phyloP scores from a whole-genome alignment of 176 grass and related monocot species.

The Cocos nucifera region DNA sequence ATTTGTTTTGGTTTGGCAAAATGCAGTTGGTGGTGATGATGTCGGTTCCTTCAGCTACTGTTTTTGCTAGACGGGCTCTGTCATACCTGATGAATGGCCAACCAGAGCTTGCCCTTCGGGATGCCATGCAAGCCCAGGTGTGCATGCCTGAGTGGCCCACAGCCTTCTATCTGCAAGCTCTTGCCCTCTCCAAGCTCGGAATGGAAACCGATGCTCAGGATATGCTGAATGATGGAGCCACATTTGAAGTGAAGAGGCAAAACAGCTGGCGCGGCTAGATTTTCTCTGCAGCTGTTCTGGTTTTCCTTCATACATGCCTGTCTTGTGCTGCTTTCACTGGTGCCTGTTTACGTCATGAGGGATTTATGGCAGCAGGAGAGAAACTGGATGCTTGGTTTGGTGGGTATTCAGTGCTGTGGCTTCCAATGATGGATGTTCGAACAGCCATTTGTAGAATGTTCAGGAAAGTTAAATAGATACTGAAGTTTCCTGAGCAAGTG shows the following conservation, averaged over 20 bases:
- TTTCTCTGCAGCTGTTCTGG: too few species aligned
- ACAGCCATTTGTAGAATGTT: too few species aligned
- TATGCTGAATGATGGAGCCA: constrained; percentile 94
- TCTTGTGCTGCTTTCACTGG: too few species aligned
- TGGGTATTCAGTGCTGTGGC: too few species aligned
- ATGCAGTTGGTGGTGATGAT: constrained; percentile 88
- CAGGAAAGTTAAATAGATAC: too few species aligned
- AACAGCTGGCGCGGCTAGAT: constrained; percentile 77
- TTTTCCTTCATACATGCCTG: too few species aligned
- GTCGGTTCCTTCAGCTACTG: constrained; percentile 73
- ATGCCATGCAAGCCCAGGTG: constrained; percentile 99
- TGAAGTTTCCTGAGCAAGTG: too few species aligned
- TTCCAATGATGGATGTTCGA: too few species aligned
- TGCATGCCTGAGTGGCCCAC: constrained; percentile 98
- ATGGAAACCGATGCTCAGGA: constrained; percentile 98
- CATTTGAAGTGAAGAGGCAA: constrained; percentile 86
- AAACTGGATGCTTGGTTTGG: too few species aligned
- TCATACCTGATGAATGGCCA: constrained; percentile 95
- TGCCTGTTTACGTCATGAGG: too few species aligned
- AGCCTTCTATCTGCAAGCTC: constrained; percentile 90
- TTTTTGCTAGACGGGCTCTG: constrained; percentile 78
- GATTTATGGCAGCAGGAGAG: too few species aligned
- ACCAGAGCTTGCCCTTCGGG: constrained; percentile 79
- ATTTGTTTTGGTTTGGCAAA: not conserved
- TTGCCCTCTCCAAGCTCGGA: constrained; percentile 87